Base-by-base conservation (phyloP, 1,284 basidiomycete species). In the Cryptococcus sp. region DNA sequence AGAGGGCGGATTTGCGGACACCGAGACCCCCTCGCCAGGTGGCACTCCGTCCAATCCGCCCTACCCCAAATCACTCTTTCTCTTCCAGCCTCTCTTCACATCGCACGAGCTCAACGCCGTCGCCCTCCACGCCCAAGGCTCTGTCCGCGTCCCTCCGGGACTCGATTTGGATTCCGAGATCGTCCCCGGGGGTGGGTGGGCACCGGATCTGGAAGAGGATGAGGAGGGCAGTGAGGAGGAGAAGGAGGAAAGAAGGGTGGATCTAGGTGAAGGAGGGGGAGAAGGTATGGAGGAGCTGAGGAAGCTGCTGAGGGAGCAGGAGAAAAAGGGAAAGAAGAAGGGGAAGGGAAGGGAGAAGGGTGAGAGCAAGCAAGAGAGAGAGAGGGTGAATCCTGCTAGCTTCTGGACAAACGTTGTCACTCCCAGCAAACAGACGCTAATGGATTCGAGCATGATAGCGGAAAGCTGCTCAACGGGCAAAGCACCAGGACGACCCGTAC, bases 121-220 rank as follows among this genome's bases (percentile, higher is more conserved):
- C 16, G 92, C 88, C 1, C 72, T 80, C 5, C 80, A 82, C 52
- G 94, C 93, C 3, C 94, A 97, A 76, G 82, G 80, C 6, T 86
- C 85, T 55, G 87, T 98, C 0, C 82, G 84, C 1, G 65, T 90
- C 3, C 96, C 95, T 0, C 85, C 89, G 2, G 90, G 87, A 1
- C 78, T 98, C 20, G 85, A 98, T 72, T 81, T 98, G 3, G 88
- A 95, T 61, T 76, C 79, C 0, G 92, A 89, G 83, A 87, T 97
- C 58, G 84, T 92, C 6, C 82, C 87, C 1, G 64, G 64, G 11
- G 67, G 64, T 20, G 73, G 73, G 2, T 72, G 70, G 51, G 55
- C 55, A 3, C 54, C 53, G 12, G 61, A 64, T 37, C 39, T 52
- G 4, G 65, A 63, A 16, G 66, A 62, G 15, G 66, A 75, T 15